Evolutionary conservation across 176 grass and related monocot species (phyloP).

Genomic region (Avena eriantha): DNA sequence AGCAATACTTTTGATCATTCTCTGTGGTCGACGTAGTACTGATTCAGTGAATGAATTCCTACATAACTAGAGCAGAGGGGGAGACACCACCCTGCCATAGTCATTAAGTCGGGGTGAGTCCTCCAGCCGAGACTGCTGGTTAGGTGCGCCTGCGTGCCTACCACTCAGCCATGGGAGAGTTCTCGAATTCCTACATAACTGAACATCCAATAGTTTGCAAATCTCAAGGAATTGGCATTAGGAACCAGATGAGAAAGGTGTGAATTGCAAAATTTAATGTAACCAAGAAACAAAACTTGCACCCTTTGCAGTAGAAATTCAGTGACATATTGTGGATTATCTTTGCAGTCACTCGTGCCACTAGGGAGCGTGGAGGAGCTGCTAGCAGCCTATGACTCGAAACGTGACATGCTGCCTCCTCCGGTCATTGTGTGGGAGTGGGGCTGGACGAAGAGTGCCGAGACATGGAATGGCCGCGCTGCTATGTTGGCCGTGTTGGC

Average conservation of each 20-base stretch:
- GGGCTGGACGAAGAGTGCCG: conserved; percentile 97
- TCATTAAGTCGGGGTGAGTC: too few relatives aligned
- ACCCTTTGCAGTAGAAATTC: conserved; percentile 28
- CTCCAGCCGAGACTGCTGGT: too few relatives aligned
- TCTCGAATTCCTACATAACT: background rate
- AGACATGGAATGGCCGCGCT: conserved; percentile 96
- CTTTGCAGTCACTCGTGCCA: conserved; percentile 85
- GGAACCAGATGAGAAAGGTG: background rate
- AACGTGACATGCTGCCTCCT: conserved; percentile 79
- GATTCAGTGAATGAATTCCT: conserved; percentile 3
- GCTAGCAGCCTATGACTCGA: conserved; percentile 85
- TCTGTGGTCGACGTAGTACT: conserved; percentile 3
- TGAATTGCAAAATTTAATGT: background rate
- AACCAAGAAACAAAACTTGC: background rate
- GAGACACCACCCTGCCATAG: too few relatives aligned
- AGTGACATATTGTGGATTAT: conserved; percentile 35
- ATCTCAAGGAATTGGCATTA: conserved; percentile 3
- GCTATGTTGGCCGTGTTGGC: conserved; percentile 92
- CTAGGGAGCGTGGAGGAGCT: conserved; percentile 97
- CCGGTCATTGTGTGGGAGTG: conserved; percentile 94
- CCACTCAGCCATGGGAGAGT: too few relatives aligned
- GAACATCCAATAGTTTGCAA: conserved; percentile 3
- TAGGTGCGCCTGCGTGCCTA: too few relatives aligned
- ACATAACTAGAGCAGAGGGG: background rate
- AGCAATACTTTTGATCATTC: conserved; percentile 3